phyloP scores from a whole-genome alignment of 345 rosid species.

The Toxicodendron radicans region DNA sequence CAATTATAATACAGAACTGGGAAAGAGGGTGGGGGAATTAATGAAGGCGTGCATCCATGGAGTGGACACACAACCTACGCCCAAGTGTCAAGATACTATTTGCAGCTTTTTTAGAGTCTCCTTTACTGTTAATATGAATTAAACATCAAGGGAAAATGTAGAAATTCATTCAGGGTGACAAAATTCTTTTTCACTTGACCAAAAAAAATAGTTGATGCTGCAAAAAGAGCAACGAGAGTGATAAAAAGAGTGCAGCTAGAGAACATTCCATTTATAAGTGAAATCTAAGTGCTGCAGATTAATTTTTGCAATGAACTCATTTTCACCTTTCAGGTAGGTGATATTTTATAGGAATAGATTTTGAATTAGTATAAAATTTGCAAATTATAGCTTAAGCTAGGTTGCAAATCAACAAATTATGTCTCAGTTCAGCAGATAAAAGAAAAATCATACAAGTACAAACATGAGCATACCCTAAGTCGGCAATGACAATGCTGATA shows the following conservation, averaged over 20 bases:
- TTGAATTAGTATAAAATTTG: neutral
- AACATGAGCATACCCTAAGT: constrained; percentile 63
- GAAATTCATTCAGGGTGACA: neutral
- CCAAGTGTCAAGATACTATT: neutral
- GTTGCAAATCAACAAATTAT: neutral
- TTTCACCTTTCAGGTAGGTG: neutral
- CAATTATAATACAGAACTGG: neutral
- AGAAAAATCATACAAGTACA: neutral
- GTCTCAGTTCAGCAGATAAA: neutral
- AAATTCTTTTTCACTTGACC: too few species aligned
- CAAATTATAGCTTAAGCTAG: neutral
- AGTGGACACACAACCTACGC: neutral
- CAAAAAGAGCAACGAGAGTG: neutral
- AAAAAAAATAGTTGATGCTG: neutral
- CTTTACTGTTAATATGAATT: neutral
- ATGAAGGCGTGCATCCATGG: neutral
- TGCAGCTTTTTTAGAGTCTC: neutral
- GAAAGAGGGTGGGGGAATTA: neutral
- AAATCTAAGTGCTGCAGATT: neutral
- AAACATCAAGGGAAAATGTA: neutral
- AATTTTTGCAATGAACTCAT: neutral
- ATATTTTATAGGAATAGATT: neutral
- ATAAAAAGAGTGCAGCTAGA: neutral
- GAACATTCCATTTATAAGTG: neutral
- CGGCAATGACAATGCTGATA: constrained; percentile 73